Conservation (phyloP, 768 basidiomycete genomes). For the Chalciporus chontae region DNA sequence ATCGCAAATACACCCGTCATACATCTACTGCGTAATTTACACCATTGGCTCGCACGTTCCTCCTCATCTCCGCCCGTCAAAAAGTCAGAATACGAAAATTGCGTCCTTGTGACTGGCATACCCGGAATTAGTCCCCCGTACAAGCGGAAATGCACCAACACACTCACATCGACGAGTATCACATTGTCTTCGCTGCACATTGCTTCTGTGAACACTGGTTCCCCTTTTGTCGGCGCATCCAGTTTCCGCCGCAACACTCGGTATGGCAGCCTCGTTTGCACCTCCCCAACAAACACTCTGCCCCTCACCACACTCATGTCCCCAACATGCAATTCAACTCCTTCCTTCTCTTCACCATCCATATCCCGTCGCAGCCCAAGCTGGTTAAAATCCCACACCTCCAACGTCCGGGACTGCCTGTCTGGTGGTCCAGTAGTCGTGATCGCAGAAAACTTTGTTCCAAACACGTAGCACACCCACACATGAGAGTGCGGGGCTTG, state of each 20-base stretch:
- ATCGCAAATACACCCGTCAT: too few relatives aligned
- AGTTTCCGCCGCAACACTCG: constrained; percentile 31
- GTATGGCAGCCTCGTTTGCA: constrained; percentile 47
- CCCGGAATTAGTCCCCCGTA: not conserved
- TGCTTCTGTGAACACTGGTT: constrained; percentile 23
- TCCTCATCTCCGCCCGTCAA: constrained; percentile 6
- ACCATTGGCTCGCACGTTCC: not conserved
- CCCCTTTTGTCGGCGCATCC: constrained; percentile 6
- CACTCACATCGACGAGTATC: constrained; percentile 46
- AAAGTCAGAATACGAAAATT: constrained; percentile 30
- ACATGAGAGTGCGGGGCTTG: constrained; percentile 35
- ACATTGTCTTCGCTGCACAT: constrained; percentile 60
- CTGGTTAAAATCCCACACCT: constrained; percentile 54
- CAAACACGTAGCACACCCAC: constrained; percentile 63
- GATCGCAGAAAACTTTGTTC: constrained; percentile 40
- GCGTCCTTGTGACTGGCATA: constrained; percentile 19
- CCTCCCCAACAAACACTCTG: constrained; percentile 38
- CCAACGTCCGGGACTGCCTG: constrained; percentile 23
- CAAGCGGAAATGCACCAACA: not conserved
- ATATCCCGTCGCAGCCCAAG: constrained; percentile 32
- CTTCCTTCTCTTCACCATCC: constrained; percentile 3
- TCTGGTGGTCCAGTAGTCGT: constrained; percentile 5
- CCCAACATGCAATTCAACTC: constrained; percentile 22
- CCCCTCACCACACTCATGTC: constrained; percentile 25
- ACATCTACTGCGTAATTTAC: not conserved